Evolutionary conservation across 768 basidiomycete species (phyloP).

Genomic region (Clavulina sp.): DNA sequence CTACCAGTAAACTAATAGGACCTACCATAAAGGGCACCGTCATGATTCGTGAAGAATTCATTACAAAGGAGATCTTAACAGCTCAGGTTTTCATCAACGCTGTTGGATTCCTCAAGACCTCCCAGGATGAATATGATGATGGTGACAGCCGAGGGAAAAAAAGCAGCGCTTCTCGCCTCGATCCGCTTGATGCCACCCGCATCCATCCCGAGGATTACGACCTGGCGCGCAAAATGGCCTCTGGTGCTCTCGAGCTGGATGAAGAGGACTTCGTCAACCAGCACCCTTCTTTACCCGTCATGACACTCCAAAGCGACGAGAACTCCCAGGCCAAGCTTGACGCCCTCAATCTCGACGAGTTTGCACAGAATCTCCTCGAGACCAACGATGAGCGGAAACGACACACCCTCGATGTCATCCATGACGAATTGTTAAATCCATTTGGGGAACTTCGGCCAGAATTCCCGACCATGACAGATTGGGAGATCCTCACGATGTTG

Average conservation of each 20-base stretch:
- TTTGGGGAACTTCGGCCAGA: constrained; percentile 55
- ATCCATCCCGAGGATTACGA: constrained; percentile 98
- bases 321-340: constrained; percentile 66
- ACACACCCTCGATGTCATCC: constrained; percentile 75
- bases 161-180: constrained; percentile 51
- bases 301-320: constrained; percentile 64
- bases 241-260: constrained; percentile 91
- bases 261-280: constrained; percentile 90
- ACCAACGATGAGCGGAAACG: constrained; percentile 75
- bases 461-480: constrained; percentile 46
- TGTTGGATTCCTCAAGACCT: constrained; percentile 77
- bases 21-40: constrained; percentile 35
- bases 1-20: constrained; percentile 4
- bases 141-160: constrained; percentile 17
- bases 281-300: constrained; percentile 81
- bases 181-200: constrained; percentile 87
- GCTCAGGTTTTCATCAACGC: constrained; percentile 86
- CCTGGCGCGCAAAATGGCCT: constrained; percentile 94
- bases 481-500: constrained; percentile 88
- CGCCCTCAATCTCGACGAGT: constrained; percentile 89
- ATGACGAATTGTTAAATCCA: constrained; percentile 64
- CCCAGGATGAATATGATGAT: constrained; percentile 33
- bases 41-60: constrained; percentile 74
- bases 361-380: constrained; percentile 79
- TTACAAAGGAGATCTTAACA: constrained; percentile 60